Base-by-base conservation (phyloP, 257 asterid species). In the Solanum infundibuliforme region DNA sequence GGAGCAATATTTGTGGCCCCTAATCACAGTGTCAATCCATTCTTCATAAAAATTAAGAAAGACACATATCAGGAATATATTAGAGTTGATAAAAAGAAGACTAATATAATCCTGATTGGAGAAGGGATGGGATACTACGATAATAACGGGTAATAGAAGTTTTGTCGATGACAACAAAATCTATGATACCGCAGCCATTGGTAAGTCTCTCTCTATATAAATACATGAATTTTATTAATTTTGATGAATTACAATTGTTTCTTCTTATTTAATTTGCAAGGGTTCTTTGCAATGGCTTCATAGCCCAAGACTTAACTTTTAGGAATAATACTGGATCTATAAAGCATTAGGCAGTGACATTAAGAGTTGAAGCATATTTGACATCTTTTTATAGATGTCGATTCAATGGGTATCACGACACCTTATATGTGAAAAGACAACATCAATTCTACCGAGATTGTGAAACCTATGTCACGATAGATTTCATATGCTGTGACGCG, bases 351-450 rank as follows among this genome's bases (percentile, higher is more conserved):
- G 88, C 88, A 0, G 84, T 83, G 52, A 88, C 92, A 3, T 6
- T 88, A 18, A 35, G 7, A 29, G 66, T 34, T 5, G 8, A 75
- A 14, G 79, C 90, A 4, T 25, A 83, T 27, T 12, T 66, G 7
- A 14, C 27, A 5, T 73, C 89, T 1, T 88, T 90, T 10, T 86
- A 68, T 20, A 27, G 41, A 20, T 88, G 92, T 46, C 31, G 25
- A 6, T 88, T 90, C 10, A 69, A 41, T 3, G 92, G 88, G 7
- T 83, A 71, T 31, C 90, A 90, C 52, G 90, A 90, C 36, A 90
- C 89, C 8, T 10, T 88, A 4, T 76, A 60, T 11, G 48, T 55
- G 1, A 8, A 14, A 1, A 5, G 14, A 2, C 52, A 87, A 0
- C 25, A 20, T 10, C 88, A 82, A 8, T 88, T 90, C 43, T 90